Conservation (phyloP, 2,329 filamentous ascomycete species). For the Ceratocystis cubensis region DNA sequence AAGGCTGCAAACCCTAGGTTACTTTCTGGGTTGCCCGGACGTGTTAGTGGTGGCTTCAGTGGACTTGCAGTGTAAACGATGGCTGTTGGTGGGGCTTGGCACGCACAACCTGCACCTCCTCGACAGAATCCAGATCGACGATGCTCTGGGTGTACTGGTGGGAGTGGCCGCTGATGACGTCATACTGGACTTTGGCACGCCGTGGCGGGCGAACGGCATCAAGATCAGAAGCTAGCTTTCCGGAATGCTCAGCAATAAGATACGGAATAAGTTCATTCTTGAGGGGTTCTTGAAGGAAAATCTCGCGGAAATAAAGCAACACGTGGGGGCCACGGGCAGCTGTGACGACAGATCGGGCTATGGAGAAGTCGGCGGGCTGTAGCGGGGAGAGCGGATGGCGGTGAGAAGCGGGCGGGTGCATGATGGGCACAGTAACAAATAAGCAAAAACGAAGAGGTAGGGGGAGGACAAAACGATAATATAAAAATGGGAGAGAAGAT, state of each 20-base stretch:
- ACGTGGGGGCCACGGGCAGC: constrained; percentile 6
- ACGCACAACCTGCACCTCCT: constrained; percentile 12
- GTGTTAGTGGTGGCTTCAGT: neutral
- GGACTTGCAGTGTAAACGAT: constrained; percentile 29
- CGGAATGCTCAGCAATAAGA: constrained; percentile 47
- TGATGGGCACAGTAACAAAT: neutral
- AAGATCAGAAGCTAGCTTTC: constrained; percentile 32
- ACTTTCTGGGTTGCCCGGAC: neutral
- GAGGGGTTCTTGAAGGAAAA: constrained; percentile 50
- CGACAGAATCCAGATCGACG: constrained; percentile 29
- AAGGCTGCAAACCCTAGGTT: neutral
- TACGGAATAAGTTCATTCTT: constrained; percentile 46
- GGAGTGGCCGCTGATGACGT: constrained; percentile 29
- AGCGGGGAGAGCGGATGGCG: constrained; percentile 39
- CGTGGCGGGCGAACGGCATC: constrained; percentile 29
- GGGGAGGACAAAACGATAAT: neutral
- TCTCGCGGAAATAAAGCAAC: constrained; percentile 41
- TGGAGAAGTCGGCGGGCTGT: constrained; percentile 36
- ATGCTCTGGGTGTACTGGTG: constrained; percentile 29
- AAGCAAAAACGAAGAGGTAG: neutral
- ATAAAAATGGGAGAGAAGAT: neutral
- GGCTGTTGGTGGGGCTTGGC: constrained; percentile 29
- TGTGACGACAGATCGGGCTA: constrained; percentile 35
- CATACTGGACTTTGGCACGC: constrained; percentile 36
- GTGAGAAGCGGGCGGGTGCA: neutral